A percentile compares a stretch with the other conserved stretches of the same genome.
These are phyloP conservation scores for Paramecium biaurelia DNA, from an alignment of 73 alveolate species.

Conservation along the genomic window DNA sequence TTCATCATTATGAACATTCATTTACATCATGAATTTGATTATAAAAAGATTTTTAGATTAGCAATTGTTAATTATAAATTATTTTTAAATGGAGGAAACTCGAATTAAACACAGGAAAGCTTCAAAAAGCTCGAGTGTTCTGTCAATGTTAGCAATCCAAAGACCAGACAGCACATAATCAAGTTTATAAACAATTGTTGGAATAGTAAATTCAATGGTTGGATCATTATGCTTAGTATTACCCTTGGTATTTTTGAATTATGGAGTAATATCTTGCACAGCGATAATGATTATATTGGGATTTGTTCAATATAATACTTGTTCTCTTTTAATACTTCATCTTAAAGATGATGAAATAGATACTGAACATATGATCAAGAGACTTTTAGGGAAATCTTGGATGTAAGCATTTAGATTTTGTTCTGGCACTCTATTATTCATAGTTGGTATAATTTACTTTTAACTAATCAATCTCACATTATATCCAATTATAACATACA, in stretches of 20 bases:
- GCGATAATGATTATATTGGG: slow-evolving; percentile 55
- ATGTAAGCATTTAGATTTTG: background rate
- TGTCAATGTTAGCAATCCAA: background rate
- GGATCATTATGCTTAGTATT: slow-evolving; percentile 54
- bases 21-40: background rate
- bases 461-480: slow-evolving; percentile 35
- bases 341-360: slow-evolving; percentile 43
- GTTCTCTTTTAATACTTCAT: slow-evolving; percentile 23
- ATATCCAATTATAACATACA: slow-evolving; percentile 38
- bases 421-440: slow-evolving; percentile 50
- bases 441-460: slow-evolving; percentile 57
- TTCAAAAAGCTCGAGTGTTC: background rate
- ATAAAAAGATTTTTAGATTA: background rate
- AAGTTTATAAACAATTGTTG: slow-evolving; percentile 38
- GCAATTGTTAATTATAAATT: background rate
- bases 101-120: background rate
- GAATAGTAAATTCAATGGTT: slow-evolving; percentile 60
- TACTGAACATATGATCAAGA: slow-evolving; percentile 37
- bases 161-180: background rate
- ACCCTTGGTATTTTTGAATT: slow-evolving; percentile 36
- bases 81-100: background rate
- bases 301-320: slow-evolving; percentile 34
- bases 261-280: slow-evolving; percentile 43
- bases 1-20: background rate
- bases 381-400: slow-evolving; percentile 40